Evolutionary conservation across 2,329 filamentous ascomycete genomes (phyloP).

Genomic region (Seiridium unicorne): DNA sequence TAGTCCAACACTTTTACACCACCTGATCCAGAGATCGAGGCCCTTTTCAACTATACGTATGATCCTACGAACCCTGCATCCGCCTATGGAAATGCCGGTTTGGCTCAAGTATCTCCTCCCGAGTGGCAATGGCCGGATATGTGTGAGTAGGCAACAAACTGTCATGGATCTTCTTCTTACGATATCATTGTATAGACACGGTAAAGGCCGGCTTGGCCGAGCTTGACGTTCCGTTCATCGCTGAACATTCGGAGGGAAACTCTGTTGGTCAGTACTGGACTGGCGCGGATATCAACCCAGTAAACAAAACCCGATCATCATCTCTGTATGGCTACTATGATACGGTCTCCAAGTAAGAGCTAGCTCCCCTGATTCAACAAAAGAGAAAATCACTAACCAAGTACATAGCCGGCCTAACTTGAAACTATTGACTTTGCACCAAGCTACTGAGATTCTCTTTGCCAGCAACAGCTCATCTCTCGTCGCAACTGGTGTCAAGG

Average conservation of each 20-base stretch:
- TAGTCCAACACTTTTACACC: background rate
- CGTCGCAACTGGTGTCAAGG: background rate
- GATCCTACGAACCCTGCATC: background rate
- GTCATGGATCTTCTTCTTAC: background rate
- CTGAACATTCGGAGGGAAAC: background rate
- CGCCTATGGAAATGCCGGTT: background rate
- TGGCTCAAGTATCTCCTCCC: background rate
- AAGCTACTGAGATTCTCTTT: background rate
- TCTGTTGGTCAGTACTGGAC: background rate
- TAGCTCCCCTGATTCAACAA: slow-evolving; percentile 6
- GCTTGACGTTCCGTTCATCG: background rate
- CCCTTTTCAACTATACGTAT: background rate
- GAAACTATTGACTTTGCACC: background rate
- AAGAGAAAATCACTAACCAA: background rate
- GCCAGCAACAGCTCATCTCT: background rate
- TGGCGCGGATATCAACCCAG: background rate
- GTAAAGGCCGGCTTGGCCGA: background rate
- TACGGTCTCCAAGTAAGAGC: slow-evolving; percentile 2
- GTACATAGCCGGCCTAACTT: background rate
- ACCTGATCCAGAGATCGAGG: background rate
- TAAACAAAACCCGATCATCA: background rate
- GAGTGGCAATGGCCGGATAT: background rate
- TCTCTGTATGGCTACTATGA: background rate
- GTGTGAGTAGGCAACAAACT: background rate
- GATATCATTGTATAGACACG: background rate